phyloP scores from a whole-genome alignment of 306 rosid genomes.

The Glycine soja region DNA sequence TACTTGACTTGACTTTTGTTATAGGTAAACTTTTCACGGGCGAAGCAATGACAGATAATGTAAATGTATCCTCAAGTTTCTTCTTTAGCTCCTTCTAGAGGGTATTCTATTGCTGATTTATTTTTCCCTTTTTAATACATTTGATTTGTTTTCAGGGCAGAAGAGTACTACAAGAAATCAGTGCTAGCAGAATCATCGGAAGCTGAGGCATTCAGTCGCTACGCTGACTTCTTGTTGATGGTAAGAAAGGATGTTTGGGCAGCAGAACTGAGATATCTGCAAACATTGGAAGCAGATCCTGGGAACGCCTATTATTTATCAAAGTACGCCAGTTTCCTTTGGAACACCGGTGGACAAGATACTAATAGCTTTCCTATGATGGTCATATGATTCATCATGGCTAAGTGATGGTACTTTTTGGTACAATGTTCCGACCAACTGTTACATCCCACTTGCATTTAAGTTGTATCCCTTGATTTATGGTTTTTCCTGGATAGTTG shows the following conservation, averaged over 20 bases:
- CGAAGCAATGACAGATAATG: slow-evolving; percentile 7
- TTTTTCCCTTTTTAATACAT: neutral
- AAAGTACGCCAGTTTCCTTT: slow-evolving; percentile 73
- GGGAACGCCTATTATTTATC: slow-evolving; percentile 58
- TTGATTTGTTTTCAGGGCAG: slow-evolving; percentile 68
- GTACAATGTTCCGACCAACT: neutral
- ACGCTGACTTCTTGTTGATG: slow-evolving; percentile 74
- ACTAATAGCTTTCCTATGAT: slow-evolving; percentile 58
- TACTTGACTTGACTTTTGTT: neutral
- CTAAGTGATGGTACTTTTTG: slow-evolving; percentile 1
- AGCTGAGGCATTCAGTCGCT: slow-evolving; percentile 63
- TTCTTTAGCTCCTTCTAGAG: neutral
- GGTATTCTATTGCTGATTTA: slow-evolving; percentile 2
- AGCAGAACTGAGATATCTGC: slow-evolving; percentile 70
- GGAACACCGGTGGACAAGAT: slow-evolving; percentile 72
- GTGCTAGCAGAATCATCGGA: slow-evolving; percentile 59
- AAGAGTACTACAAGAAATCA: slow-evolving; percentile 69
- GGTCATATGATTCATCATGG: slow-evolving; percentile 29
- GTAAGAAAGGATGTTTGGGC: slow-evolving; percentile 68
- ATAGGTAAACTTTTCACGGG: neutral
- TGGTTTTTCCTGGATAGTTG: slow-evolving; percentile 4
- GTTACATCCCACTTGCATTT: neutral
- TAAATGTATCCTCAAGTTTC: slow-evolving; percentile 17
- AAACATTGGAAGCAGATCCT: slow-evolving; percentile 74
- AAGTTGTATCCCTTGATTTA: slow-evolving; percentile 12